Evolutionary conservation across 1,139 yeast genomes (phyloP).

Genomic region (Candida labiduridarum): DNA sequence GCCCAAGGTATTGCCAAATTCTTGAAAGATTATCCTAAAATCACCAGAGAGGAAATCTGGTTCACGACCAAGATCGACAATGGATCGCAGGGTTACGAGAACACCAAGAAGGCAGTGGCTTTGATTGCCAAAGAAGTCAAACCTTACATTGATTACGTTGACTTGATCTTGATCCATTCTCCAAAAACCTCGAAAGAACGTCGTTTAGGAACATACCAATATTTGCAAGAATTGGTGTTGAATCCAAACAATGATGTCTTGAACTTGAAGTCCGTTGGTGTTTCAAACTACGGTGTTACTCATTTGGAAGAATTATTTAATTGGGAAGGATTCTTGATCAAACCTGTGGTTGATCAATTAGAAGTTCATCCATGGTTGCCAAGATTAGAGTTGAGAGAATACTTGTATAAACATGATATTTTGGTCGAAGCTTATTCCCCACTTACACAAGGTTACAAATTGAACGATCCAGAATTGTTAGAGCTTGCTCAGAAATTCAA

Average conservation of each 20-base stretch:
- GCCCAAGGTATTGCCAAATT: constrained; percentile 40
- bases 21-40: constrained; percentile 39
- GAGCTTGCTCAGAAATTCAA: constrained; percentile 27
- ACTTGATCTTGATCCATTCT: constrained; percentile 40
- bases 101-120: constrained; percentile 56
- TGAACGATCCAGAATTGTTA: constrained; percentile 52
- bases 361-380: constrained; percentile 54
- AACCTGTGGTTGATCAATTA: constrained; percentile 46
- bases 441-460: constrained; percentile 59
- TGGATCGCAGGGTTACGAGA: constrained; percentile 59
- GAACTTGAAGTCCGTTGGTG: constrained; percentile 42
- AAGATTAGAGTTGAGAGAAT: constrained; percentile 38
- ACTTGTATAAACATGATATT: constrained; percentile 40
- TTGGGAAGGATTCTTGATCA: constrained; percentile 36
- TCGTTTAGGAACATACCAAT: constrained; percentile 43
- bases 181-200: constrained; percentile 32
- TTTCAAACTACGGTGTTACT: constrained; percentile 40
- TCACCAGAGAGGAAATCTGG: constrained; percentile 35
- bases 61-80: constrained; percentile 65
- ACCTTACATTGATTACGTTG: constrained; percentile 47
- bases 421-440: constrained; percentile 73
- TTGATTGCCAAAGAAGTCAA: constrained; percentile 34
- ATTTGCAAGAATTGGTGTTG: constrained; percentile 38
- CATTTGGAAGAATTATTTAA: constrained; percentile 39
- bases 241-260: constrained; percentile 31